Conservation (phyloP, 768 basidiomycete genomes). For the Hortiboletus campestris region DNA sequence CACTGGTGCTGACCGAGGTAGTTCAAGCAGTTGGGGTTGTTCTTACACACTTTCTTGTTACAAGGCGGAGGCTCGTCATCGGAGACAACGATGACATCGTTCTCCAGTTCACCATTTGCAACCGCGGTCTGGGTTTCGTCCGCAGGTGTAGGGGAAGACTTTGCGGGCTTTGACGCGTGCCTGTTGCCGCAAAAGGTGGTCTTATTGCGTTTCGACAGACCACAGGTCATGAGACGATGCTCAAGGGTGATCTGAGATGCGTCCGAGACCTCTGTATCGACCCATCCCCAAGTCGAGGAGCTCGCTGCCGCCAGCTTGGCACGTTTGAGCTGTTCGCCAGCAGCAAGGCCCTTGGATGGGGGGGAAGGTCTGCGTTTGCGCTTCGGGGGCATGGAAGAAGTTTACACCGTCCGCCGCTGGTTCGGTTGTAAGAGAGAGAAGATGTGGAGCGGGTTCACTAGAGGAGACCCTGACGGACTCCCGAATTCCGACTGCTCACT, state of each 20-base stretch:
- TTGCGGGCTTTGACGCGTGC: conserved; percentile 34
- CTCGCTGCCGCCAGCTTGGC: conserved; percentile 45
- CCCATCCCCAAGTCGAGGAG: conserved; percentile 76
- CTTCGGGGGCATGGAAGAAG: conserved; percentile 50
- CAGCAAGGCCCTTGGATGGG: conserved; percentile 48
- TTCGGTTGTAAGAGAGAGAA: conserved; percentile 6
- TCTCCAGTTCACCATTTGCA: conserved; percentile 46
- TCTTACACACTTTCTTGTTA: conserved; percentile 61
- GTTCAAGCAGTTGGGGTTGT: conserved; percentile 84
- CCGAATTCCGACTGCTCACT: conserved; percentile 26
- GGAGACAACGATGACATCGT: conserved; percentile 68
- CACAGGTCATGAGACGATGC: conserved; percentile 67
- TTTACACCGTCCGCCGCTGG: background rate
- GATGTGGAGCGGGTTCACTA: conserved; percentile 6
- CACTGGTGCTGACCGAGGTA: conserved; percentile 83
- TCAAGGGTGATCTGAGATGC: conserved; percentile 61
- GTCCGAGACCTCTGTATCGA: conserved; percentile 59
- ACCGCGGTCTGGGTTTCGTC: conserved; percentile 10
- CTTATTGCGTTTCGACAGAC: conserved; percentile 52
- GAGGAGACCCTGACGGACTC: conserved; percentile 15
- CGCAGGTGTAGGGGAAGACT: conserved; percentile 8
- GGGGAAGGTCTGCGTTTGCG: conserved; percentile 55
- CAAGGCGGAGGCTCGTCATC: conserved; percentile 63
- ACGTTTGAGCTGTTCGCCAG: conserved; percentile 65
- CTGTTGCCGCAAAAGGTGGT: conserved; percentile 60